phyloP scores from a whole-genome alignment of 1,284 basidiomycete genomes.

The Moesziomyces sp. region DNA sequence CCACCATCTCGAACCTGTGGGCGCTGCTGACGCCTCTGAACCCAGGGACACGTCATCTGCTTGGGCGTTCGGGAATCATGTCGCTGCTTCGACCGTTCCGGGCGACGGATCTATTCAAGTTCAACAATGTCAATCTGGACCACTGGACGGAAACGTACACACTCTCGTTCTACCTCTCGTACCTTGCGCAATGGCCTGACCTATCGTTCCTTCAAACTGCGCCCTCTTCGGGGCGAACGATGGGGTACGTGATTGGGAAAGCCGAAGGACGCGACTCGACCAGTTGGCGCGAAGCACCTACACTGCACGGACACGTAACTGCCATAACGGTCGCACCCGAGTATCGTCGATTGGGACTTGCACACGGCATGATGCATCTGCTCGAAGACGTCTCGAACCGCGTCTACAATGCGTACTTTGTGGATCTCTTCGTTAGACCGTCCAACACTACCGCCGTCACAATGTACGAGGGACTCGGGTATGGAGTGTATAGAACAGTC shows the following conservation, averaged over 20 bases:
- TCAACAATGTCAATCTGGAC: conserved; percentile 92
- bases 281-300: conserved; percentile 18
- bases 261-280: conserved; percentile 57
- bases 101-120: conserved; percentile 87
- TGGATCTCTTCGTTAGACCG: conserved; percentile 89
- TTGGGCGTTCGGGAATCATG: conserved; percentile 68
- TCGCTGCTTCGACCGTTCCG: conserved; percentile 83
- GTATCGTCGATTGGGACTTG: conserved; percentile 84
- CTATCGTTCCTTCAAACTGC: conserved; percentile 83
- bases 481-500: conserved; percentile 85
- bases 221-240: conserved; percentile 68
- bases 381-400: conserved; percentile 82
- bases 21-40: too few species aligned
- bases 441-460: conserved; percentile 73
- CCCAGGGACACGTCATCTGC: too few species aligned
- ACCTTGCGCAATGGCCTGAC: conserved; percentile 89
- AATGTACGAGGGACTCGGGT: conserved; percentile 88
- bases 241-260: conserved; percentile 62
- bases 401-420: conserved; percentile 76
- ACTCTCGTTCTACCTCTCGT: conserved; percentile 84
- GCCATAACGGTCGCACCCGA: conserved; percentile 90
- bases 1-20: too few species aligned
- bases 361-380: conserved; percentile 81
- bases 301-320: conserved; percentile 76
- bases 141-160: conserved; percentile 94